These are phyloP conservation scores for Pythium volutum DNA, from an alignment of 352 stramenopile species.

Conservation along the genomic window DNA sequence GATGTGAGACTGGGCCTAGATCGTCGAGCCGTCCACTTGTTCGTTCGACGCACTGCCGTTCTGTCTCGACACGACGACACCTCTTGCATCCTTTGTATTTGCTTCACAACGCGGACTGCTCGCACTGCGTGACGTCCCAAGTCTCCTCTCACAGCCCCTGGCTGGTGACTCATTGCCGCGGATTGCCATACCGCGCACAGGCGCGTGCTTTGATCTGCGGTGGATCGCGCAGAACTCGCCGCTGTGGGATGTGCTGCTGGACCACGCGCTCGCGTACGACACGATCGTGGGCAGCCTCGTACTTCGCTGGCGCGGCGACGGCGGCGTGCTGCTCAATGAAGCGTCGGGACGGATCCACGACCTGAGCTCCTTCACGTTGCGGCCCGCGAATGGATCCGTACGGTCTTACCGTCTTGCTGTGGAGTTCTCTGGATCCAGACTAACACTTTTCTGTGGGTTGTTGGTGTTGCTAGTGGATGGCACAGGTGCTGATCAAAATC, in stretches of 20 bases:
- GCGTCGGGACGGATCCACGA: constrained; percentile 55
- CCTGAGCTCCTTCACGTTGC: constrained; percentile 53
- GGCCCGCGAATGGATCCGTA: constrained; percentile 16
- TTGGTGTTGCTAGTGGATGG: constrained; percentile 28
- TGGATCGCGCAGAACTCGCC: constrained; percentile 33
- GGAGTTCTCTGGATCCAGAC: neutral
- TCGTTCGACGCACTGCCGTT: neutral
- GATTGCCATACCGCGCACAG: constrained; percentile 35
- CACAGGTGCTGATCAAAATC: constrained; percentile 76
- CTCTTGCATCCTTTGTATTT: constrained; percentile 54
- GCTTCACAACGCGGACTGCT: constrained; percentile 64
- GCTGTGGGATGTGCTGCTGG: constrained; percentile 44
- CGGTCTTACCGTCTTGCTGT: neutral
- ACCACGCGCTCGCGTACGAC: constrained; percentile 77
- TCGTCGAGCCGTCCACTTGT: neutral
- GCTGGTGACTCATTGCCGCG: constrained; percentile 21
- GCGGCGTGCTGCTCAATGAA: constrained; percentile 72
- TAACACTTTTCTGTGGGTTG: no score
- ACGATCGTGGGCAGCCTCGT: constrained; percentile 94
- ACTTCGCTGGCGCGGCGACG: constrained; percentile 46
- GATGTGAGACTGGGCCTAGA: neutral
- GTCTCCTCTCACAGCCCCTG: constrained; percentile 7
- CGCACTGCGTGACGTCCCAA: constrained; percentile 46
- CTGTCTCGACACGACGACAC: neutral
- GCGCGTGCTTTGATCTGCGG: constrained; percentile 47